Evolutionary conservation across 2,329 filamentous ascomycete species (phyloP), one percentile per base, ranked within the genome.

Genomic region (Apiospora marii): DNA sequence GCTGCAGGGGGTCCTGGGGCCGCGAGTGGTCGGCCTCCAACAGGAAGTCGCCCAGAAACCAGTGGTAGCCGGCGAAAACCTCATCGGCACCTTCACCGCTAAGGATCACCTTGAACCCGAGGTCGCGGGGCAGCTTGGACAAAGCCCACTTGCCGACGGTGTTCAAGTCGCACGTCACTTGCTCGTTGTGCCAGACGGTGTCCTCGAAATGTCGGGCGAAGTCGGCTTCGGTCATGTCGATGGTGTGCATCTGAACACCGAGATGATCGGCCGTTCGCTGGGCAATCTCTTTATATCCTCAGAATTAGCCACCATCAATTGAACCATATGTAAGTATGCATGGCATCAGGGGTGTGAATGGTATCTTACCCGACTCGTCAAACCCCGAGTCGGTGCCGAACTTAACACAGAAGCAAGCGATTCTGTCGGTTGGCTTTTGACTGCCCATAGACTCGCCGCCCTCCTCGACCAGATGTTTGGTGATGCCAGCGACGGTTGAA

Each of bases 401-500:
- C 44, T 85, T 82, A n/a, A 90, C 84, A 41, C 83, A 87, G 76
- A 90, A 90, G 77, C 82, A 83, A 14, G 77, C 74, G 8, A 83
- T 76, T 16, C 71, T 67, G 8, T 77, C 74, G 0, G 76, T 75
- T 1, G 78, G 70, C 8, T 80, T 77, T 41, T 83, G 81, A 58
- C 82, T 87, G 22, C 88, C 87, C n/a, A 88, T 79, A 48, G 81
- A 79, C 30, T 83, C 79, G n/a, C 85, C 82, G 69, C 86, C 79
- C 68, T 87, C 81, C 53, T 83, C 81, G n/a, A 85, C 82, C 1
- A 90, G 82, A 73, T 90, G 82, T 0, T 84, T 85, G 2, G 87
- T 85, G 75, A 91, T 89, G 3, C 89, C 89, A 10, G 88, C 88
- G 30, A 91, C 79, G 1, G 85, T 82, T 0, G 88, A 90, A 0